Conservation (phyloP, 164 flowering plant species). For the Kingdonia uniflora region DNA sequence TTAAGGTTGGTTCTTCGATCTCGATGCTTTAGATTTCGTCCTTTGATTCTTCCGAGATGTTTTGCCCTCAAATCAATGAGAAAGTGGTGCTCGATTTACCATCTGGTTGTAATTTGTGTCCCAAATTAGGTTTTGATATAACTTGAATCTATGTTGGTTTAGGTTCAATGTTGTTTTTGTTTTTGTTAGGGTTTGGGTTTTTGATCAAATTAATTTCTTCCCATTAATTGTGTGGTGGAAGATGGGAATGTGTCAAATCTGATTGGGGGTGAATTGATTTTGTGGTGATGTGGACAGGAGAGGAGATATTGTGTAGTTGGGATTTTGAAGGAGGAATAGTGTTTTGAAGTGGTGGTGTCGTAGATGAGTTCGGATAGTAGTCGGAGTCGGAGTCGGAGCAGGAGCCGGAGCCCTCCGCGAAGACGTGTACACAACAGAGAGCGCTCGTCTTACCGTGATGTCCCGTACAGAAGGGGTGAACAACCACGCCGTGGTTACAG, state of each 20-base stretch:
- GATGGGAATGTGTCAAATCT: slow-evolving; percentile 3
- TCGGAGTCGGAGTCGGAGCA: slow-evolving; percentile 10
- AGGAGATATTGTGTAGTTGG: slow-evolving; percentile 11
- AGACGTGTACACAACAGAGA: slow-evolving; percentile 23
- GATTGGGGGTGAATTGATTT: slow-evolving; percentile 19
- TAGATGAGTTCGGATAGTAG: slow-evolving; percentile 18
- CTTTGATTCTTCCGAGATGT: too few species aligned
- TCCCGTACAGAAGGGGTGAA: slow-evolving; percentile 25
- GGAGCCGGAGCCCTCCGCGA: slow-evolving; percentile 4
- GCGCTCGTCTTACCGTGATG: slow-evolving; percentile 22
- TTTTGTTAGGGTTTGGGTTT: too few species aligned
- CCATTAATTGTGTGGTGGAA: too few species aligned
- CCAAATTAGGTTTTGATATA: too few species aligned
- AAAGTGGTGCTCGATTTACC: too few species aligned
- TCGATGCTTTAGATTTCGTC: too few species aligned
- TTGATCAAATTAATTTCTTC: too few species aligned
- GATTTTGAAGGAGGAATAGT: slow-evolving; percentile 6
- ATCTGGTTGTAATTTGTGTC: too few species aligned
- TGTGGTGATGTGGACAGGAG: slow-evolving; percentile 20
- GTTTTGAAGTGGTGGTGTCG: slow-evolving; percentile 1
- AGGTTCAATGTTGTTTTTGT: too few species aligned
- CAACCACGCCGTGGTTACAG: slow-evolving; percentile 12
- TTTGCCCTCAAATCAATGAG: too few species aligned
- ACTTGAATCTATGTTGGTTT: too few species aligned
- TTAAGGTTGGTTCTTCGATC: too few species aligned